Evolutionary conservation across 179 eudicot genomes (phyloP), one percentile per base, ranked within the genome.

Genomic region (Silene coronaria): DNA sequence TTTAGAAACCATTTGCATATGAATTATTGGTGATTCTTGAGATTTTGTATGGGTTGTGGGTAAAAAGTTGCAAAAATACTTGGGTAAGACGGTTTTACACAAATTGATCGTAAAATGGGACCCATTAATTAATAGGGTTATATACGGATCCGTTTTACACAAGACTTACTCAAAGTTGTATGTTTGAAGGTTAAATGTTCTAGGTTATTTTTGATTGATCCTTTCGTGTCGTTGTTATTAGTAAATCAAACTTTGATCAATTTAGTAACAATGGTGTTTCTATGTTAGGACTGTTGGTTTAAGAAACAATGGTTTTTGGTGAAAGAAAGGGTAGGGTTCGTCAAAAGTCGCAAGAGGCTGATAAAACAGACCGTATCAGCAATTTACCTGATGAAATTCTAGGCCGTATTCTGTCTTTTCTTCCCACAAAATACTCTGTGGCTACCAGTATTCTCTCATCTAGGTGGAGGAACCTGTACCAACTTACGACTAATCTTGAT

Each of bases 351-450:
- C 14, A 16, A n/a, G 36, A 24, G 3, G 11, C 72, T 0, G 61
- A 70, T 42, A 53, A 30, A 57, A 26, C n/a, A 65, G 83, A 80
- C 72, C 51, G 22, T 11, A 76, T 80, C 10, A 80, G 83, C 67
- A 67, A 57, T 67, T 72, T 80, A 48, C 77, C 80, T 1, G 71
- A 80, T 61, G 80, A 76, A 23, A 46, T 72, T 27, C 22, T 76
- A 72, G 74, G 79, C 42, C 55, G 38, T 28, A 76, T 80, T 61
- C 58, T 80, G 13, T 76, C 80, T 28, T 72, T 71, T 3, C 70
- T 80, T 30, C 83, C 79, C n/a, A 76, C 83, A 10, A 80, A 80
- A 23, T 66, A 66, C 58, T 76, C 76, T 65, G 83, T 80, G 34
- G 79, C 73, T 4, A 55, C 76, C 26, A 64, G 76, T 71, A 14